Evolutionary conservation across 208 protist genomes (phyloP).

Genomic region (Leishmania turanica): DNA sequence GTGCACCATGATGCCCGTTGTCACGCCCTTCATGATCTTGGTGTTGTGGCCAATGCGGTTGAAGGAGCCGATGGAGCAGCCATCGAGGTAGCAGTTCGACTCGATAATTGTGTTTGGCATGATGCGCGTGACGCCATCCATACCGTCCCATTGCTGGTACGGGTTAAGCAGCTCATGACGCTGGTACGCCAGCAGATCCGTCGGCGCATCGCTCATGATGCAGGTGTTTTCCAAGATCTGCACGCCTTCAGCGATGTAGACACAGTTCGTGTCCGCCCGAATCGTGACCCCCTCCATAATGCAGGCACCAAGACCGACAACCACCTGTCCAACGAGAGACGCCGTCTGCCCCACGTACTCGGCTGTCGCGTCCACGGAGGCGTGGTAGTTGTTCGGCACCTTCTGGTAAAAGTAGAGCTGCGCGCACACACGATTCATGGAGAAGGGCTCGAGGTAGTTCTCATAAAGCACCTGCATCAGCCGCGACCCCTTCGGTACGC

Average conservation of each 20-base stretch:
- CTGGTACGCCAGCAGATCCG: constrained; percentile 82
- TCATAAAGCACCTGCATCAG: constrained; percentile 91
- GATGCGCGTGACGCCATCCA: constrained; percentile 78
- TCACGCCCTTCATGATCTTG: constrained; percentile 91
- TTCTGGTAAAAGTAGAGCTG: constrained; percentile 87
- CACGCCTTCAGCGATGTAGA: constrained; percentile 85
- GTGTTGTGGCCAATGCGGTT: constrained; percentile 89
- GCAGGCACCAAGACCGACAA: constrained; percentile 69
- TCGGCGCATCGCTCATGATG: constrained; percentile 87
- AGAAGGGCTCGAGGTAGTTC: constrained; percentile 90
- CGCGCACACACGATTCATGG: constrained; percentile 86
- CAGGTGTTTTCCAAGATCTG: constrained; percentile 91
- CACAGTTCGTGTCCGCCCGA: constrained; percentile 83
- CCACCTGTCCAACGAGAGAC: constrained; percentile 76
- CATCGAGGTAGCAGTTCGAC: constrained; percentile 87
- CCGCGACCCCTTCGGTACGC: constrained; percentile 55
- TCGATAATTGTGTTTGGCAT: constrained; percentile 89
- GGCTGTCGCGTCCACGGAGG: constrained; percentile 70
- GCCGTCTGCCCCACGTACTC: constrained; percentile 89
- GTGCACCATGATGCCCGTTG: constrained; percentile 89
- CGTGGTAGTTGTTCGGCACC: constrained; percentile 91
- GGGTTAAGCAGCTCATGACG: constrained; percentile 86
- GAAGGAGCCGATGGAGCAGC: constrained; percentile 88
- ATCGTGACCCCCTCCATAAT: constrained; percentile 91
- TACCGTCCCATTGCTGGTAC: constrained; percentile 90